These are phyloP conservation scores for Benincasa hispida DNA, from an alignment of 306 rosid species.

Conservation along the genomic window DNA sequence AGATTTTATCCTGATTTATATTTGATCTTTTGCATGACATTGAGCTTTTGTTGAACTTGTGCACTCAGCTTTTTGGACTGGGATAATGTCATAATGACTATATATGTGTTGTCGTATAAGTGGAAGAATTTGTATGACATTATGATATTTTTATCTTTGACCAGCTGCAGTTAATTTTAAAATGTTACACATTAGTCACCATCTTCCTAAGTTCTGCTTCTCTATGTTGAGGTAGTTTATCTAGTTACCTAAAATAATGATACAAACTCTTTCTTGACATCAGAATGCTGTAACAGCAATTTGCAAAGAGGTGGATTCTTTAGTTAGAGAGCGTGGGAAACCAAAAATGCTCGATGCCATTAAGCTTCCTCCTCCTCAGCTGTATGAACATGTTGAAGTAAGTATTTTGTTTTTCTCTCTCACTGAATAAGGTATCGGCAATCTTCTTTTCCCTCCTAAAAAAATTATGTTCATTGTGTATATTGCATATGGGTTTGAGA, in stretches of 20 bases:
- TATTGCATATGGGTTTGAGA: background rate
- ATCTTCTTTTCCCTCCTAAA: background rate
- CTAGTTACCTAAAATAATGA: background rate
- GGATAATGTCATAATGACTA: background rate
- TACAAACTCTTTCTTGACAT: slow-evolving; percentile 10
- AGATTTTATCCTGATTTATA: background rate
- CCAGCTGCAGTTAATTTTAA: background rate
- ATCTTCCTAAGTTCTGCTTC: background rate
- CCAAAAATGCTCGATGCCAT: slow-evolving; percentile 89
- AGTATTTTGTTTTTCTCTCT: slow-evolving; percentile 14
- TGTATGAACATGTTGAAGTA: slow-evolving; percentile 75
- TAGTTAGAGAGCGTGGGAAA: slow-evolving; percentile 85
- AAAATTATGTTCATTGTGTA: background rate
- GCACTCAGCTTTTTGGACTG: background rate
- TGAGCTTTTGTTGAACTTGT: background rate
- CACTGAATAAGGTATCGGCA: background rate
- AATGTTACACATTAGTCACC: background rate
- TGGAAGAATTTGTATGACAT: background rate
- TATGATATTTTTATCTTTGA: background rate
- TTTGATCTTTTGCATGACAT: background rate
- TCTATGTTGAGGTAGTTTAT: background rate
- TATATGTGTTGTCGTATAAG: background rate
- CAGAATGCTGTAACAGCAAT: slow-evolving; percentile 86
- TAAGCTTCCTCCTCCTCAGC: slow-evolving; percentile 84
- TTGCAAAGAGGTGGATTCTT: slow-evolving; percentile 71